Base-by-base conservation (phyloP, 1,284 basidiomycete genomes). In the Xanthoconium separans region DNA sequence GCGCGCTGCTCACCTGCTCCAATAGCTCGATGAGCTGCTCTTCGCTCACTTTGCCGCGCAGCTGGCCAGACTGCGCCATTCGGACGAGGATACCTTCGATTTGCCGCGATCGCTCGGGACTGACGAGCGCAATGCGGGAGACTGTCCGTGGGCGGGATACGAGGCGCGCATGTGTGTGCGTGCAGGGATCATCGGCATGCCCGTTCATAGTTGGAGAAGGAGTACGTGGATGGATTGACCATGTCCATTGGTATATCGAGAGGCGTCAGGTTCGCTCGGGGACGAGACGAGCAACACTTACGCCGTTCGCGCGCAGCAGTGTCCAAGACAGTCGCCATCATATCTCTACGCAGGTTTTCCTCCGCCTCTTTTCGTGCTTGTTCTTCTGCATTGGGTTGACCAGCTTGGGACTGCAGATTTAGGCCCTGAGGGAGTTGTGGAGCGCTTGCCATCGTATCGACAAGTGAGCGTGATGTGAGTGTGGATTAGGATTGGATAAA, bases 21-120 rank as follows among this genome's bases (percentile, higher is more conserved):
- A 99, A 79, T 18, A 99, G 75, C 36, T 87, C 89, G 65, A 98
- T 96, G 55, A 99, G 79, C 68, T 96, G 93, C 44, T 84, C 80
- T 70, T 99, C 96, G 27, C 83, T 87, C 42, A 99, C 89, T 51
- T 89, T 81, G 12, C 90, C 89, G 51, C 89, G 81, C 45, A 98
- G 75, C 71, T 98, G 95, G n/a, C 95, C 95, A 2, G 84, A 81
- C 72, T 95, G 93, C 8, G 91, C 95, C 93, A 98, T 95, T 41
- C 92, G 83, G 36, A 95, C 69, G 42, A 99, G 77, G 53, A 97
- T 84, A 13, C 80, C 81, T 72, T 97, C 91, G 61, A 98, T 94
- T 70, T 95, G 87, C 53, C 82, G 77, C 7, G 94, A 91, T 67
- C 95, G 81, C 54, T 92, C 85, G 1, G 94, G 92, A 65, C 94